These are phyloP conservation scores for Mycosphaerella sp. DNA, from an alignment of 2,329 filamentous ascomycete species.

Conservation along the genomic window DNA sequence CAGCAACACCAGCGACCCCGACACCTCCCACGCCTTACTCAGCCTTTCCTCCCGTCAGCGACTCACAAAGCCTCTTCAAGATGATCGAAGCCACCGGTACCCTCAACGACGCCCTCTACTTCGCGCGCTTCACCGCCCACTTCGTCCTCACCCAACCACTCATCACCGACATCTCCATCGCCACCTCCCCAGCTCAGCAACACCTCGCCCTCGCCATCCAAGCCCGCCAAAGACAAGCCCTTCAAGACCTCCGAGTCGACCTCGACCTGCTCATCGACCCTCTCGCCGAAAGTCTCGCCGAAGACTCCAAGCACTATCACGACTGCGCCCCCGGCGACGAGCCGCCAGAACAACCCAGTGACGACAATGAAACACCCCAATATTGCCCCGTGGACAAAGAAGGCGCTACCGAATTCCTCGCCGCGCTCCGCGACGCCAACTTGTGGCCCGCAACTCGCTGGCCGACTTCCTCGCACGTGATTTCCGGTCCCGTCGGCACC, in stretches of 20 bases:
- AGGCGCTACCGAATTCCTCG: constrained; percentile 21
- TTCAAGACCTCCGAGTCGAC: constrained; percentile 17
- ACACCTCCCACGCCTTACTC: constrained; percentile 4
- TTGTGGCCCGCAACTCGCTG: constrained; percentile 28
- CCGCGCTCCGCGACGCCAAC: constrained; percentile 24
- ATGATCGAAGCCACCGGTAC: constrained; percentile 25
- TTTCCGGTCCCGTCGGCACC: neutral
- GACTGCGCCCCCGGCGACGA: constrained; percentile 27
- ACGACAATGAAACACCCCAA: neutral
- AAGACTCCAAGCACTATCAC: constrained; percentile 24
- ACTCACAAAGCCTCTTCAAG: constrained; percentile 13
- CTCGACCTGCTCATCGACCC: constrained; percentile 26
- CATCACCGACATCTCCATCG: neutral
- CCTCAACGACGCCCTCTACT: constrained; percentile 28
- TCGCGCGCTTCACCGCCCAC: constrained; percentile 27
- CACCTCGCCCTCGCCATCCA: constrained; percentile 16
- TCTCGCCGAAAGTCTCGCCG: constrained; percentile 22
- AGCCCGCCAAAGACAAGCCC: constrained; percentile 11
- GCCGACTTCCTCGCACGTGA: constrained; percentile 2
- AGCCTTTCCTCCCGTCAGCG: constrained; percentile 1
- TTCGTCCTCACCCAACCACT: constrained; percentile 19
- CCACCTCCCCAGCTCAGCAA: constrained; percentile 3
- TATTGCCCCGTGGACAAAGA: constrained; percentile 25
- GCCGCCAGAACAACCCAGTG: constrained; percentile 3
- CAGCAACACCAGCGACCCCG: neutral